Conservation (phyloP, 2,329 filamentous ascomycete genomes). For the Penicillium hesseltinei region DNA sequence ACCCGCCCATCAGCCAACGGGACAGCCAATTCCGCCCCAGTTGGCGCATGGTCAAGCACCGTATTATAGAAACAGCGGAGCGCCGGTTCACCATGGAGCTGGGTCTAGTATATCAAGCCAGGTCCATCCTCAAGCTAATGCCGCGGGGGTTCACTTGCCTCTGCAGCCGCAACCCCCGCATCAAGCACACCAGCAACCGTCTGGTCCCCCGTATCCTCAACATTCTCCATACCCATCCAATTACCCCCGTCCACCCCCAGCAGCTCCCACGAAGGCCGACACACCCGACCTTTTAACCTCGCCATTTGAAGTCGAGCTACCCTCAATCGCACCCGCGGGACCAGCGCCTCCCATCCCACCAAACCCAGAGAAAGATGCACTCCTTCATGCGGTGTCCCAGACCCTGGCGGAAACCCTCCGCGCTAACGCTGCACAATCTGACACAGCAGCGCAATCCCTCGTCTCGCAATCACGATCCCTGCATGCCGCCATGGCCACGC, state of each 20-base stretch:
- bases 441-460: constrained; percentile 70
- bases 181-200: constrained; percentile 26
- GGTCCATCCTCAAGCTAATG: background rate
- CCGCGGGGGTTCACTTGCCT: constrained; percentile 9
- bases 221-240: constrained; percentile 20
- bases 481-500: constrained; percentile 62
- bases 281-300: constrained; percentile 61
- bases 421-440: constrained; percentile 68
- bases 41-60: background rate
- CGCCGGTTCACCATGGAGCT: background rate
- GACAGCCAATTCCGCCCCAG: constrained; percentile 8
- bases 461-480: constrained; percentile 78
- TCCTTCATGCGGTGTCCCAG: constrained; percentile 72
- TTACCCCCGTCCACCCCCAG: constrained; percentile 25
- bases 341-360: constrained; percentile 84
- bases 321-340: constrained; percentile 41
- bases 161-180: constrained; percentile 24
- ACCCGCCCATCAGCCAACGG: background rate
- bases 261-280: constrained; percentile 32
- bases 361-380: constrained; percentile 90
- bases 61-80: constrained; percentile 7
- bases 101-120: background rate
- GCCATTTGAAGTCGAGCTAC: constrained; percentile 59
- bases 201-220: constrained; percentile 34
- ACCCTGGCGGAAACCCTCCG: constrained; percentile 68